phyloP scores from a whole-genome alignment of 192 early-diverging fungal genomes.

The Allomyces arbusculus region DNA sequence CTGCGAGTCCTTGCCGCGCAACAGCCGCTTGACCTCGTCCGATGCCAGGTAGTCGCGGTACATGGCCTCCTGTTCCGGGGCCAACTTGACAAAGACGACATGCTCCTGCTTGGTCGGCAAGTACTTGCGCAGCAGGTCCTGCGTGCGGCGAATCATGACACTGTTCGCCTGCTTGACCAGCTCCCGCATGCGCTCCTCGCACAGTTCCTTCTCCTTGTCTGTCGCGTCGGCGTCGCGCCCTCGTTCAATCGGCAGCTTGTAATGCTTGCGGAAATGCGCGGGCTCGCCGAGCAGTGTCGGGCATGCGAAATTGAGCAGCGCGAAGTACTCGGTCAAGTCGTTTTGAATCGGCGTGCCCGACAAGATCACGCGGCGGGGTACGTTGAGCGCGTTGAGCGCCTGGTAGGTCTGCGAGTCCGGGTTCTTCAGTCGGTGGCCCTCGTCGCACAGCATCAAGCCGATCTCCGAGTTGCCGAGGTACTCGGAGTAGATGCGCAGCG shows the following conservation, averaged over 20 bases:
- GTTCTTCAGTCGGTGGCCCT: slow-evolving; percentile 27
- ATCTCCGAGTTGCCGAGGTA: slow-evolving; percentile 61
- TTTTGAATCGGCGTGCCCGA: slow-evolving; percentile 94
- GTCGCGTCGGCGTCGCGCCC: slow-evolving; percentile 82
- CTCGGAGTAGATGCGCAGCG: slow-evolving; percentile 57
- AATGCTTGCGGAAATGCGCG: slow-evolving; percentile 75
- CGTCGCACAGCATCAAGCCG: slow-evolving; percentile 87
- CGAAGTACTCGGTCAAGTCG: slow-evolving; percentile 81
- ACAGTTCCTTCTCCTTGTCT: slow-evolving; percentile 46
- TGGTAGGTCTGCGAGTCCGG: slow-evolving; percentile 52
- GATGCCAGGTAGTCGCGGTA: slow-evolving; percentile 62
- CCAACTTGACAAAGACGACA: slow-evolving; percentile 84
- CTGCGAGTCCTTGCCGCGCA: slow-evolving; percentile 52
- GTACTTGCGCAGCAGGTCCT: slow-evolving; percentile 91
- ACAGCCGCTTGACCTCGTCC: slow-evolving; percentile 44
- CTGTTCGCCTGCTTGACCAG: slow-evolving; percentile 69
- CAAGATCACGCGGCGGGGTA: slow-evolving; percentile 77
- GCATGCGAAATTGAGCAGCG: slow-evolving; percentile 82
- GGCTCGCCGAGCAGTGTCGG: slow-evolving; percentile 76
- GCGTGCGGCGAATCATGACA: slow-evolving; percentile 93
- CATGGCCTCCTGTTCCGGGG: slow-evolving; percentile 49
- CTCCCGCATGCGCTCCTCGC: slow-evolving; percentile 71
- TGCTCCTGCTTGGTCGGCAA: slow-evolving; percentile 93
- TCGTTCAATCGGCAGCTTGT: slow-evolving; percentile 78
- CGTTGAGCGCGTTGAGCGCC: slow-evolving; percentile 62